These are phyloP conservation scores for Ophiostoma montium DNA, from an alignment of 2,329 filamentous ascomycete species.

Conservation along the genomic window DNA sequence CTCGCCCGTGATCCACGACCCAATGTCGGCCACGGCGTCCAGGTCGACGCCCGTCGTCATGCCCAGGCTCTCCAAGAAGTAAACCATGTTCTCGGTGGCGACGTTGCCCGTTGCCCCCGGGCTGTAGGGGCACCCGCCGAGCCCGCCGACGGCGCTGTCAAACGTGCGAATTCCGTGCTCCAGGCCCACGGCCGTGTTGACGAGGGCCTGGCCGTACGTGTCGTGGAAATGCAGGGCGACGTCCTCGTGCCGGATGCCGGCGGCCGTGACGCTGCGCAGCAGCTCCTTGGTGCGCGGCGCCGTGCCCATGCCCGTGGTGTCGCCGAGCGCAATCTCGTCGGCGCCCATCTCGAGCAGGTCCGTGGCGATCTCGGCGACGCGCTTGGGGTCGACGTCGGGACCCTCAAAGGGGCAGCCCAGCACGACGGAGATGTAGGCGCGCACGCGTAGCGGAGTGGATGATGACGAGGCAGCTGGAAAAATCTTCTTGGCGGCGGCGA, in stretches of 20 bases:
- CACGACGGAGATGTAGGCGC: constrained; percentile 70
- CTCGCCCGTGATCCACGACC: constrained; percentile 55
- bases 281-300: constrained; percentile 53
- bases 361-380: constrained; percentile 51
- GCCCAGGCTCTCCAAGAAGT: constrained; percentile 60
- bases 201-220: constrained; percentile 74
- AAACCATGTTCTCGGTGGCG: constrained; percentile 71
- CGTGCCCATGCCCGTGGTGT: constrained; percentile 84
- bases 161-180: constrained; percentile 67
- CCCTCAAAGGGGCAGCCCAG: constrained; percentile 68
- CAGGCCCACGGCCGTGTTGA: constrained; percentile 64
- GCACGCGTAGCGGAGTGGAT: constrained; percentile 43
- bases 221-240: constrained; percentile 81
- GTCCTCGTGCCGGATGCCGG: constrained; percentile 54
- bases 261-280: constrained; percentile 48
- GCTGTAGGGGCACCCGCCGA: constrained; percentile 75
- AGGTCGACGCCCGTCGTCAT: constrained; percentile 61
- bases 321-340: constrained; percentile 79
- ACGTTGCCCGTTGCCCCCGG: constrained; percentile 80
- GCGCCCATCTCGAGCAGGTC: constrained; percentile 72
- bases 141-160: constrained; percentile 63
- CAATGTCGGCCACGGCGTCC: constrained; percentile 51
- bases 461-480: constrained; percentile 17
- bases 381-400: constrained; percentile 46
- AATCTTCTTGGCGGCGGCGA: constrained; percentile 50